phyloP scores from a whole-genome alignment of 2,329 filamentous ascomycete species.

The Parascedosporium putredinis region DNA sequence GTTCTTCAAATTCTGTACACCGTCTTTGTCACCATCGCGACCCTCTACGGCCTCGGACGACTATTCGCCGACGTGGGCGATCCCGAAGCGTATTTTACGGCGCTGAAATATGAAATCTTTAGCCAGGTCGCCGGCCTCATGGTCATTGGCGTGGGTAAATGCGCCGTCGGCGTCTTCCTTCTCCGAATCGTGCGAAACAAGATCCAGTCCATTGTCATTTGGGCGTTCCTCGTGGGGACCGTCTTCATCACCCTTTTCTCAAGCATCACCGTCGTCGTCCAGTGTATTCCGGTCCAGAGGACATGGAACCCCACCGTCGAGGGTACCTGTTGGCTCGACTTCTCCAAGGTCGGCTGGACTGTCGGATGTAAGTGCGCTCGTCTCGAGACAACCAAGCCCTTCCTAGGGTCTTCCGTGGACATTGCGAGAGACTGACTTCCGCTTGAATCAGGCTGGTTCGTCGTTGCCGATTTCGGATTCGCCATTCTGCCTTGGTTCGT shows the following conservation, averaged over 20 bases:
- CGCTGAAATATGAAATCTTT: conserved; percentile 2
- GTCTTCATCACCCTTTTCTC: conserved; percentile 14
- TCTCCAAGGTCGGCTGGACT: conserved; percentile 10
- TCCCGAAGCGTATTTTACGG: not conserved
- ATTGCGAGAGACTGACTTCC: too few species aligned
- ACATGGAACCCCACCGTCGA: conserved; percentile 12
- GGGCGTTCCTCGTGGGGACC: conserved; percentile 14
- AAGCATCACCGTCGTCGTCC: conserved; percentile 15
- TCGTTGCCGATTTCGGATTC: conserved; percentile 24
- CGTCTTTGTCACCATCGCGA: not conserved
- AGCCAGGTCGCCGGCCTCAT: conserved; percentile 11
- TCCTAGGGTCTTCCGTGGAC: too few species aligned
- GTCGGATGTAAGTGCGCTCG: not conserved
- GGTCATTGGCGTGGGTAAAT: conserved; percentile 11
- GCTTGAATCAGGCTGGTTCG: not conserved
- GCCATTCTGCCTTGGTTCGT: conserved; percentile 32
- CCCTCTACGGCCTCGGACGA: not conserved
- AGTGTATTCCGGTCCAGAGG: conserved; percentile 14
- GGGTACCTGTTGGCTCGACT: conserved; percentile 16
- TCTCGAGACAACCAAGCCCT: too few species aligned
- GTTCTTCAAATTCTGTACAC: conserved; percentile 4
- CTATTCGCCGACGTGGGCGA: not conserved
- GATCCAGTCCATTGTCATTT: conserved; percentile 15
- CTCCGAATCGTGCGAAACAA: conserved; percentile 15
- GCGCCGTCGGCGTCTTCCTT: conserved; percentile 13